Base-by-base conservation (phyloP, 169 alveolate genomes). In the Cryptosporidium meleagridis region DNA sequence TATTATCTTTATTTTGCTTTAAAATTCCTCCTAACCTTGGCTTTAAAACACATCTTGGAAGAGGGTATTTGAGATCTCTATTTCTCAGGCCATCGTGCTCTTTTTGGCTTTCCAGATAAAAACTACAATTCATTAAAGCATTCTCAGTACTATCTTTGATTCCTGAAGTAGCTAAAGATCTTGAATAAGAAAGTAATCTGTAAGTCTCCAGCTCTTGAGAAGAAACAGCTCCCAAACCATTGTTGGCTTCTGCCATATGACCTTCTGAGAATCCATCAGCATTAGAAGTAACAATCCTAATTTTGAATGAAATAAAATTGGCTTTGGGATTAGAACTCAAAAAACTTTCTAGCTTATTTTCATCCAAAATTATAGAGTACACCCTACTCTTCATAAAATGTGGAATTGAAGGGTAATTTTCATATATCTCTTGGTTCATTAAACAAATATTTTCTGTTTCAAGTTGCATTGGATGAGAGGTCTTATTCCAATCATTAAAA, bases 401-500 rank as follows among this genome's bases (percentile, higher is more conserved):
- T 10, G 89, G 89, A 48, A 80, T 44, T 7, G 59, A 29, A 4
- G 89, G 89, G 59, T 80, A 80, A 26, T 26, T 45, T 21, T 41
- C 75, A 29, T 37, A 80, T 7, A 35, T 14, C 4, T 62, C 69
- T 21, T 80, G 55, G 18, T 65, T 80, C 53, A 33, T 39, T 10
- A 5, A 41, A 23, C 33, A 41, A 23, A 65, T 80, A n/a, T 26
- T 70, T 8, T 65, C 89, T 18, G 75, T 80, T 51, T 92, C 94
- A 18, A 91, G 85, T 23, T 37, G 52, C 61, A 92, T 89, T 14
- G 91, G 93, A 85, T 92, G 93, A 41, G 93, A 85, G 37, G 91
- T 52, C 61, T 92, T 85, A 67, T 92, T 75, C 95, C 95, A 93
- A 80, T 65, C 72, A 91, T 93, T 93, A 86, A 93, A 93, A 65